Evolutionary conservation across 768 basidiomycete species (phyloP).

Genomic region (Suillus placidus): DNA sequence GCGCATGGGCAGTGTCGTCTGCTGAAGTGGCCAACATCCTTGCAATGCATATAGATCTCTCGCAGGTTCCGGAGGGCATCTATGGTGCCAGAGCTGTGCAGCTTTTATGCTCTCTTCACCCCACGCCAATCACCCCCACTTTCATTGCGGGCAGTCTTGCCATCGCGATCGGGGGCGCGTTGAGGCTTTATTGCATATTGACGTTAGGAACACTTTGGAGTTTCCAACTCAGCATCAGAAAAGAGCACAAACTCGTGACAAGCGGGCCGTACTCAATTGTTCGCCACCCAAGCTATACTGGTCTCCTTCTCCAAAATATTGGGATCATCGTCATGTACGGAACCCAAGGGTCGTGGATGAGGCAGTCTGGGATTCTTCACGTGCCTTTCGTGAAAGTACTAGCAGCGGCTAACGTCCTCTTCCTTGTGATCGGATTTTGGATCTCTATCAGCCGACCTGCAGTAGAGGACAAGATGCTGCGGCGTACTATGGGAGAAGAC

Average conservation of each 20-base stretch:
- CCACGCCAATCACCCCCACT: slow-evolving; percentile 11
- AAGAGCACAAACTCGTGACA: slow-evolving; percentile 29
- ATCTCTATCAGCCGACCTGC: not conserved
- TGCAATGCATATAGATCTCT: not conserved
- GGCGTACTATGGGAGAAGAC: not conserved
- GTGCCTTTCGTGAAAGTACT: slow-evolving; percentile 8
- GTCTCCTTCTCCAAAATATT: slow-evolving; percentile 10
- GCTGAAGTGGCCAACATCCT: slow-evolving; percentile 7
- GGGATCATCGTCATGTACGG: slow-evolving; percentile 12
- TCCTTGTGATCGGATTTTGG: not conserved
- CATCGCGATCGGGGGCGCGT: slow-evolving; percentile 18
- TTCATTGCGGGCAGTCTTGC: slow-evolving; percentile 22
- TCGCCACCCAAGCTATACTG: slow-evolving; percentile 35
- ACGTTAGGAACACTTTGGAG: slow-evolving; percentile 30
- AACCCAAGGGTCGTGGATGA: slow-evolving; percentile 16
- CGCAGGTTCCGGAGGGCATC: not conserved
- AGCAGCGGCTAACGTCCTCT: slow-evolving; percentile 12
- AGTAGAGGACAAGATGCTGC: not conserved
- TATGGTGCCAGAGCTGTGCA: not conserved
- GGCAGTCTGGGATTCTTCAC: slow-evolving; percentile 14
- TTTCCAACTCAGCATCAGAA: slow-evolving; percentile 27
- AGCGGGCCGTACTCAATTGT: slow-evolving; percentile 30
- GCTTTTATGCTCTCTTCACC: not conserved
- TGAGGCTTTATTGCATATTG: slow-evolving; percentile 31
- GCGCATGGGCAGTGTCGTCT: not conserved